Evolutionary conservation across 2,329 filamentous ascomycete genomes (phyloP), one percentile per base, ranked within the genome.

Genomic region (Ilyonectria mors-panacis): DNA sequence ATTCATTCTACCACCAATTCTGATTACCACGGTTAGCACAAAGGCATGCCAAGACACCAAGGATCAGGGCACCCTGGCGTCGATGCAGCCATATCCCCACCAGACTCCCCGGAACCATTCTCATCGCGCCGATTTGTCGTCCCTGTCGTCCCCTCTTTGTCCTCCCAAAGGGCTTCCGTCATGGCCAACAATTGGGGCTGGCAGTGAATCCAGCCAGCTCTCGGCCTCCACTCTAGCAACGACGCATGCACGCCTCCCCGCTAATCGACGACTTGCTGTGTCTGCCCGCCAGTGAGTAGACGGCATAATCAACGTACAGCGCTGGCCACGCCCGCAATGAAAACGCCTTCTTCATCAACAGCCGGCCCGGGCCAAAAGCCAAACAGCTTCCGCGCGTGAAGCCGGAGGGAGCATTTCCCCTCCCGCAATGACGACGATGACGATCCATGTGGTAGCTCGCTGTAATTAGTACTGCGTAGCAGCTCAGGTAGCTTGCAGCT

Each of bases 51-150:
- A 48, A 17, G 37, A 17, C 55, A 42, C 56, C n/a, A n/a, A n/a
- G n/a, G n/a, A 26, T 68, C 51, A 54, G 53, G 12, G n/a, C 57
- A 71, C 72, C 65, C 72, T 58, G 69, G 66, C 39, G 72, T 72
- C 65, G 65, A 56, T 33, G 37, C 64, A 64, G 64, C 45, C 37
- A 26, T 10, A n/a, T 44, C 54, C 10, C 33, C 30, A 15, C 48
- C n/a, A n/a, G n/a, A 42, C 39, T 15, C 15, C 39, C 17, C 39
- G 39, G 39, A 42, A 19, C 39, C 39, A n/a, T 42, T 48, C 21
- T 28, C 23, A 15, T 59, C 47, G 59, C 33, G 50, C 66, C 59
- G 60, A 47, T 30, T 51, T 42, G 17, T 13, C 48, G 65, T 33
- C 63, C 37, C 42, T 50, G 70, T 35, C n/a, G 17, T 42, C 7